A percentile compares a stretch with the other conserved stretches of the same genome.
Evolutionary conservation across 164 flowering plant genomes (phyloP).

Genomic region (Dillenia suffruticosa): DNA sequence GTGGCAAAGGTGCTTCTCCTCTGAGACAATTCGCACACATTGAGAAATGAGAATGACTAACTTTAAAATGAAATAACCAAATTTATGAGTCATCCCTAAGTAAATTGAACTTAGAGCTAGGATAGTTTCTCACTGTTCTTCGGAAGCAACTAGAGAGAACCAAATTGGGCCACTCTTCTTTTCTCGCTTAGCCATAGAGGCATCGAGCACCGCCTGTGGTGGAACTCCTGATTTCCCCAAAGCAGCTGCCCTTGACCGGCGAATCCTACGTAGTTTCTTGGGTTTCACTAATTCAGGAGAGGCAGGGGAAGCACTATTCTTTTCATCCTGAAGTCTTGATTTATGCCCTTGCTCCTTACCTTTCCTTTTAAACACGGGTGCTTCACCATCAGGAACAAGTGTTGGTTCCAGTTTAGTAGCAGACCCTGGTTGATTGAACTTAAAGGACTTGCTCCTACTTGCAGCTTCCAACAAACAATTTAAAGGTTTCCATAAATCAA

Average conservation of each 20-base stretch:
- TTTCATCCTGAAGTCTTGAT: constrained; percentile 40
- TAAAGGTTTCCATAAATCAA: constrained; percentile 85
- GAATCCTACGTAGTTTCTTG: constrained; percentile 43
- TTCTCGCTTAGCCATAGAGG: constrained; percentile 27
- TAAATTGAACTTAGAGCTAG: neutral
- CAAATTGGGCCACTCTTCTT: constrained; percentile 67
- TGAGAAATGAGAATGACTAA: neutral
- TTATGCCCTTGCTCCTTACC: constrained; percentile 39
- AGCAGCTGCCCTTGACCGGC: constrained; percentile 38
- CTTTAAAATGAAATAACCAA: neutral
- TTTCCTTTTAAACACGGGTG: constrained; percentile 32
- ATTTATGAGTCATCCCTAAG: neutral
- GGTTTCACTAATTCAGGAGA: constrained; percentile 44
- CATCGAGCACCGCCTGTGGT: constrained; percentile 52
- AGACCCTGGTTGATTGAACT: constrained; percentile 42
- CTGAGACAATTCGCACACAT: constrained; percentile 35
- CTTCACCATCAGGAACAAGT: constrained; percentile 23
- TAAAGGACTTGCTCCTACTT: constrained; percentile 68
- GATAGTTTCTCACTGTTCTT: constrained; percentile 60
- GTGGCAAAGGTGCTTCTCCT: constrained; percentile 57
- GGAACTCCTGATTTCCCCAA: constrained; percentile 25
- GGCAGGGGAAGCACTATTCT: constrained; percentile 18
- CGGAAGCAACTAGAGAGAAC: constrained; percentile 79
- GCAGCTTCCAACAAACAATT: constrained; percentile 92
- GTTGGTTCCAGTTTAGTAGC: constrained; percentile 31